Evolutionary conservation across 805 yeast species (phyloP), one percentile per base, ranked within the genome.

Genomic region (Schizosaccharomyces octosporus): DNA sequence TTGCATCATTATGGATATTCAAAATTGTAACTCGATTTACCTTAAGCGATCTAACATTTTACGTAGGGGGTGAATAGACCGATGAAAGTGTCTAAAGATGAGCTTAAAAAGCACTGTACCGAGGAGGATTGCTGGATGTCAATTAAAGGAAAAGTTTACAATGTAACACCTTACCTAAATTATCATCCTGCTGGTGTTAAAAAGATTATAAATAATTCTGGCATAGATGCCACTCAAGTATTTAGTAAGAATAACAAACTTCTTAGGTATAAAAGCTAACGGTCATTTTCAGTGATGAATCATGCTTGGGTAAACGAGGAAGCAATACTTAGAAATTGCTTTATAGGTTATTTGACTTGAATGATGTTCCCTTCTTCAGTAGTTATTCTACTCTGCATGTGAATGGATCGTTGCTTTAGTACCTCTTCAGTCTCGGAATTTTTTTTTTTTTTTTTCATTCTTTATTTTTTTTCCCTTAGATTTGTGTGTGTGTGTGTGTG

Each of bases 121-220:
- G 64, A 81, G 76, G 79, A 79, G 45, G 87, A 84, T 67, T 72
- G 83, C 61, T 84, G 89, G 89, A 81, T 84, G 78, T 76, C 83
- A 31, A 74, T 84, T 57, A 80, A 81, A 67, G 82, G 82, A 63
- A 78, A 81, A 65, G 85, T 84, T 17, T 84, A 83, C 71, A 78
- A 84, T 69, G 75, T 82, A 32, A 78, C 87, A 24, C 63, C 68
- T 39, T 76, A 84, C 64, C 70, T 81, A 5, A 76, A 72, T 39
- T 76, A 75, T 59, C 93, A 84, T 65, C 86, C 86, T 5, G 86
- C 86, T 32, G 86, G 86, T 7, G 77, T 71, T 19, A 79, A 79
- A 60, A 76, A 82, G 15, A 79, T 81, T 63, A 73, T 81, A 59
- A 93, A 85, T 66, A 79, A 82, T 69, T 95, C 87, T 21, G 95